Evolutionary conservation across 2,329 filamentous ascomycete genomes (phyloP).

Genomic region (Rhynchosporium graminicola): DNA sequence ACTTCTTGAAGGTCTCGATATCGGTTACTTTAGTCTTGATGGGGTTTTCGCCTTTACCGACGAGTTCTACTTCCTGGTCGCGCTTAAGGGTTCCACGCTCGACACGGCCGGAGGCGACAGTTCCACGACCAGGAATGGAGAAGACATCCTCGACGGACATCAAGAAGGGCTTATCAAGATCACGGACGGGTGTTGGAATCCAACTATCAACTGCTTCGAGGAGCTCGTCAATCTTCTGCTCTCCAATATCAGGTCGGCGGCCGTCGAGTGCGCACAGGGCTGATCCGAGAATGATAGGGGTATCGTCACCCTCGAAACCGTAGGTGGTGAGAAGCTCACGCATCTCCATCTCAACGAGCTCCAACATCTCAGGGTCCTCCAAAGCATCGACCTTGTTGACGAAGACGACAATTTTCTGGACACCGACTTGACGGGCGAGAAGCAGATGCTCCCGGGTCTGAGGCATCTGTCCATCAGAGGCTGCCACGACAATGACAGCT

Average conservation of each 20-base stretch:
- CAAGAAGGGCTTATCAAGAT: slow-evolving; percentile 97
- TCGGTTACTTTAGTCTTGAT: slow-evolving; percentile 99
- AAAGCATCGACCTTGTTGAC: slow-evolving; percentile 99
- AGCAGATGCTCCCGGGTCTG: slow-evolving; percentile 98
- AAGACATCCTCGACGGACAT: slow-evolving; percentile 97
- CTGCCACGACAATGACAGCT: slow-evolving; percentile 97
- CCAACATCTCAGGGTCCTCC: slow-evolving; percentile 98
- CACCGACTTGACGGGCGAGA: slow-evolving; percentile 95
- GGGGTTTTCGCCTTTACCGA: slow-evolving; percentile 77
- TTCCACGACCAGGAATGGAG: slow-evolving; percentile 90
- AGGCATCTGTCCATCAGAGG: slow-evolving; percentile 98
- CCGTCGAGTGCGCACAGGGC: slow-evolving; percentile 91
- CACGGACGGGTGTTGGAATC: slow-evolving; percentile 94
- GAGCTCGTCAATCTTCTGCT: slow-evolving; percentile 86
- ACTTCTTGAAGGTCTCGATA: slow-evolving; percentile 99
- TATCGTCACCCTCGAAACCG: slow-evolving; percentile 97
- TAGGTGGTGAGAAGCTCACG: slow-evolving; percentile 90
- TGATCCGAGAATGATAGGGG: slow-evolving; percentile 95
- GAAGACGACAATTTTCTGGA: slow-evolving; percentile 97
- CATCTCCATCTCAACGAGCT: slow-evolving; percentile 99
- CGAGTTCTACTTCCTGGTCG: slow-evolving; percentile 90
- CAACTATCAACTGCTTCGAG: slow-evolving; percentile 87
- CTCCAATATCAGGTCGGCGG: slow-evolving; percentile 84
- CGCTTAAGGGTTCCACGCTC: slow-evolving; percentile 94
- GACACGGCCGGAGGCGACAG: slow-evolving; percentile 94